Evolutionary conservation across 305 asterid genomes (phyloP).

Genomic region (Plantago coronopus): DNA sequence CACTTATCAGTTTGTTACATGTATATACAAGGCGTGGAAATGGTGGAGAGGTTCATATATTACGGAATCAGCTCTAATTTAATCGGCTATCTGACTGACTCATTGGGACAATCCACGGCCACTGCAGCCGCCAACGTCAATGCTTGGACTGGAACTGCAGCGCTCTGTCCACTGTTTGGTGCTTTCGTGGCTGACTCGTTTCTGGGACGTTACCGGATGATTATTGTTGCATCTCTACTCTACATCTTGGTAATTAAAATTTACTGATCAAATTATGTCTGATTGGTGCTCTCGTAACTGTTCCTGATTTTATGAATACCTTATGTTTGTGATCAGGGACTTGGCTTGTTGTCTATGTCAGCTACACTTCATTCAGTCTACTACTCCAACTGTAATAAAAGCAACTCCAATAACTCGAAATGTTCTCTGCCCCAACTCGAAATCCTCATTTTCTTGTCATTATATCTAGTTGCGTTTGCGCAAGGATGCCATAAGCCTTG

Average conservation of each 20-base stretch:
- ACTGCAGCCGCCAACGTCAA: constrained; percentile 32
- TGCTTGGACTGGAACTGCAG: constrained; percentile 28
- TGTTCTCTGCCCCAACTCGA: constrained; percentile 1
- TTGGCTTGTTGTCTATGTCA: constrained; percentile 15
- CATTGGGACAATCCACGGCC: constrained; percentile 32
- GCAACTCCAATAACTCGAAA: background rate
- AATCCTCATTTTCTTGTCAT: constrained; percentile 19
- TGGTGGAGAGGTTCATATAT: constrained; percentile 35
- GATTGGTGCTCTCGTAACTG: no score
- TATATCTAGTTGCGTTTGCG: constrained; percentile 25
- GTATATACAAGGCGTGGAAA: constrained; percentile 21
- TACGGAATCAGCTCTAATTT: constrained; percentile 31
- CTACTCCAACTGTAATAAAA: background rate
- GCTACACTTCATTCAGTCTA: constrained; percentile 7
- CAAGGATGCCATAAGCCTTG: constrained; percentile 31
- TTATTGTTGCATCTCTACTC: constrained; percentile 23
- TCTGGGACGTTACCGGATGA: constrained; percentile 31
- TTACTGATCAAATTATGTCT: no score
- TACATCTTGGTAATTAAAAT: constrained; percentile 32
- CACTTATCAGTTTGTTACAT: background rate
- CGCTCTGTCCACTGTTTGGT: constrained; percentile 31
- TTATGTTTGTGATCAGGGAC: background rate
- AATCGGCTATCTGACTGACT: constrained; percentile 28
- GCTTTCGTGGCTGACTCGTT: constrained; percentile 35
- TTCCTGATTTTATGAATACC: no score